Percentiles rank a stretch among this genome's conserved stretches.
These are phyloP conservation scores for Tricholoma hemisulphureum DNA, from an alignment of 768 basidiomycete species.

Conservation along the genomic window DNA sequence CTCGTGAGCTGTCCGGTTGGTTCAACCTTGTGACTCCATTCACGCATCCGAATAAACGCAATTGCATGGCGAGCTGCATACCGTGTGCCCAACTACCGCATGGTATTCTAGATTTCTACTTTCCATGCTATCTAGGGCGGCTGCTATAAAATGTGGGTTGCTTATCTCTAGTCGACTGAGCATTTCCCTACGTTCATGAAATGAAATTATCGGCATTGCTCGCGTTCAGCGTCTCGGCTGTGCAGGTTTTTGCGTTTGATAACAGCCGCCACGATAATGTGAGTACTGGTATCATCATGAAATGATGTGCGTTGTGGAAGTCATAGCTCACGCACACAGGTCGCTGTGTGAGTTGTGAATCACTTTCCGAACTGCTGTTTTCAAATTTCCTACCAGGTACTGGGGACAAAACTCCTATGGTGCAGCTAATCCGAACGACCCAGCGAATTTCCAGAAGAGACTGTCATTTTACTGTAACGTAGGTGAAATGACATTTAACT, in stretches of 20 bases:
- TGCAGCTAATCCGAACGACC: constrained; percentile 45
- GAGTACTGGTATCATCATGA: constrained; percentile 19
- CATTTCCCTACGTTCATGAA: neutral
- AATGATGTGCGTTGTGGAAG: neutral
- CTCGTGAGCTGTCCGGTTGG: neutral
- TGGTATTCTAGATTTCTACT: neutral
- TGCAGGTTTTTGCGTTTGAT: constrained; percentile 44
- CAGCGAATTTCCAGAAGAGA: constrained; percentile 57
- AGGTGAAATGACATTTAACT: constrained; percentile 11
- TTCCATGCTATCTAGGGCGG: neutral
- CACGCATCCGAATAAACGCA: neutral
- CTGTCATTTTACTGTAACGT: constrained; percentile 67
- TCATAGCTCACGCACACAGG: constrained; percentile 30
- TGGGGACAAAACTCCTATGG: constrained; percentile 80
- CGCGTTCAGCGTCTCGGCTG: constrained; percentile 3
- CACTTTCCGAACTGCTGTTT: neutral
- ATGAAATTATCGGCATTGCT: constrained; percentile 17
- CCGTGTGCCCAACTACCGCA: neutral
- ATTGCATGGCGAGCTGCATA: neutral
- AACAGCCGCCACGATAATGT: constrained; percentile 64
- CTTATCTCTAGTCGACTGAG: neutral
- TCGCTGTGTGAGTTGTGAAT: constrained; percentile 48
- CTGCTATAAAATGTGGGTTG: neutral
- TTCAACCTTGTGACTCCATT: neutral
- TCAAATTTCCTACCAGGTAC: constrained; percentile 40